These are phyloP conservation scores for Isoetes taiwanensis DNA, from an alignment of 75 land plant species.

Conservation along the genomic window DNA sequence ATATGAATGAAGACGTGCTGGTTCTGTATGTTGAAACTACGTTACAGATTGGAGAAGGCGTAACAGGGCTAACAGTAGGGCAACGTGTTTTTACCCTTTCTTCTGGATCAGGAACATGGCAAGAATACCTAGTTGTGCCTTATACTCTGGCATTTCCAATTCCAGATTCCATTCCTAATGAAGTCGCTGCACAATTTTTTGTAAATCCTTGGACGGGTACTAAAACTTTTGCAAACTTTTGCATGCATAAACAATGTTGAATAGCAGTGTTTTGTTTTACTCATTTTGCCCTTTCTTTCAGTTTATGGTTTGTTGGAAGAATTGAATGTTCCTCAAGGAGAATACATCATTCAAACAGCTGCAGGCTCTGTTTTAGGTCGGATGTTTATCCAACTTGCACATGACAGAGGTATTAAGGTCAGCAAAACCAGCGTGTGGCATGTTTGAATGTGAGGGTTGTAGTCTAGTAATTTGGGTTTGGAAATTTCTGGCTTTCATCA, in stretches of 20 bases:
- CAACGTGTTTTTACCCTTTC: constrained; percentile 25
- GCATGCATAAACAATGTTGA: too few relatives aligned
- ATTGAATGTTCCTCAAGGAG: constrained; percentile 15
- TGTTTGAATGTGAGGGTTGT: too few relatives aligned
- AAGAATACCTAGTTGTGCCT: constrained; percentile 27
- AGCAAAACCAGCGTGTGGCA: neutral
- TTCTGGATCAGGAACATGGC: constrained; percentile 31
- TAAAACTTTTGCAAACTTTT: neutral
- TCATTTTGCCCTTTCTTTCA: too few relatives aligned
- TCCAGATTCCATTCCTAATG: constrained; percentile 19
- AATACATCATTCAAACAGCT: constrained; percentile 27
- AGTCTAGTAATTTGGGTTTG: too few relatives aligned
- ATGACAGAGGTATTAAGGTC: constrained; percentile 15
- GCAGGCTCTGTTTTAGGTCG: constrained; percentile 25
- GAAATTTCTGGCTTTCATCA: too few relatives aligned
- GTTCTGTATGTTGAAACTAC: too few relatives aligned
- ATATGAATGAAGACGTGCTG: too few relatives aligned
- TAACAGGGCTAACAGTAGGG: constrained; percentile 13
- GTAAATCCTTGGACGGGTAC: constrained; percentile 33
- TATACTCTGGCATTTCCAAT: constrained; percentile 23
- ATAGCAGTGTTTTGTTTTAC: too few relatives aligned
- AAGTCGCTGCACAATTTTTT: constrained; percentile 30
- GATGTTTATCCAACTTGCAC: constrained; percentile 17
- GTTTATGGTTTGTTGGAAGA: constrained; percentile 22
- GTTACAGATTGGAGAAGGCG: constrained; percentile 32